Base-by-base conservation (phyloP, 768 basidiomycete species). In the Trametes coccinea region DNA sequence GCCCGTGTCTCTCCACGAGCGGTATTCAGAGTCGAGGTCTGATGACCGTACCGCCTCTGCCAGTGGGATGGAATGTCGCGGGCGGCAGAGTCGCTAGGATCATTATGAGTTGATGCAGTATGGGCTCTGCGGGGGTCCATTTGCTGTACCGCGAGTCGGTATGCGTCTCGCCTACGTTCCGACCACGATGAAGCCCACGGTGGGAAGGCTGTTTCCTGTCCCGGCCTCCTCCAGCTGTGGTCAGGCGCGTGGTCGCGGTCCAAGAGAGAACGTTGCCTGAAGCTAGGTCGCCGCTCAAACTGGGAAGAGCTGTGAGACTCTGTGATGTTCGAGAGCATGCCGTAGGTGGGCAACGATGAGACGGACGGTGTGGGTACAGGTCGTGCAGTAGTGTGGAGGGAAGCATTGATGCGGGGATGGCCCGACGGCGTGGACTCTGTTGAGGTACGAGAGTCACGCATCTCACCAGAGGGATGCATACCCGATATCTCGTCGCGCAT, bases 201-300 rank as follows among this genome's bases (percentile, higher is more conserved):
- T 16, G 29, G 29, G 27, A 27, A 13, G 14, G 29, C 11, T 10
- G 31, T 31, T 29, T 49, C 48, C 17, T 13, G 5, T 11, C 10
- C 30, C 30, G 31, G 13, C 10, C 48, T 29, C 30, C 60, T 2
- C 52, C 41, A 51, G 48, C 22, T 37, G 37, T 13, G n/a, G 33
- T 49, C 37, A 54, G 27, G 56, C n/a, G 48, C 47, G 50, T 49
- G 65, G 46, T 55, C 59, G 62, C 41, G 60, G 5, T 47, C 67
- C 43, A 53, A 65, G 48, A 34, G 62, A 37, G 34, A 61, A 48
- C 29, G 49, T 33, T 22, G 65, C 34, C 34, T 40, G n/a, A 51
- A 47, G 7, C 33, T 51, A n/a, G 14, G 60, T 22, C 41, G 61
- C 17, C 48, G 40, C 16, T 54, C 54, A 22, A 44, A 44, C 9